These are phyloP conservation scores for Coleophoma cylindrospora DNA, from an alignment of 2,329 filamentous ascomycete genomes.

Conservation along the genomic window DNA sequence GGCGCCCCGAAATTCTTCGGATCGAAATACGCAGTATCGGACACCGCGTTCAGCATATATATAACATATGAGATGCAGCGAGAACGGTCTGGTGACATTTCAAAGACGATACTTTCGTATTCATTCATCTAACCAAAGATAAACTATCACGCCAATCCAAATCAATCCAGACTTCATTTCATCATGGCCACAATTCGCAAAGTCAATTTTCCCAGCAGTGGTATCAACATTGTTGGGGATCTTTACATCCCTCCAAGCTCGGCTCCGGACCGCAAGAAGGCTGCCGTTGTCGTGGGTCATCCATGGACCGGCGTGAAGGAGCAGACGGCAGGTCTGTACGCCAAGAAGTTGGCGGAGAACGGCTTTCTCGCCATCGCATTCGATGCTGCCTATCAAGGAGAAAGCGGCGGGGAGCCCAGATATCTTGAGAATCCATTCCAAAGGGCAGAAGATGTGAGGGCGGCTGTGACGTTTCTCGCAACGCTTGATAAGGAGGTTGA, in stretches of 20 bases:
- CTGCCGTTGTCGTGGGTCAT: conserved; percentile 26
- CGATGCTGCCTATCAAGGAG: conserved; percentile 34
- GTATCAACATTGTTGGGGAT: background rate
- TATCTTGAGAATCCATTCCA: conserved; percentile 32
- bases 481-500: conserved; percentile 23
- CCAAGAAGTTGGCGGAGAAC: conserved; percentile 20
- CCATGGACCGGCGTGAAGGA: conserved; percentile 31
- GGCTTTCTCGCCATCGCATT: conserved; percentile 31
- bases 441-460: conserved; percentile 28
- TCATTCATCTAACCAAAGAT: too few species aligned
- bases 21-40: too few species aligned
- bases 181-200: background rate
- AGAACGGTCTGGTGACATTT: too few species aligned
- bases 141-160: too few species aligned
- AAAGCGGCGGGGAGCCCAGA: conserved; percentile 29
- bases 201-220: background rate
- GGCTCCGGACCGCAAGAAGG: background rate
- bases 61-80: too few species aligned
- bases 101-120: too few species aligned
- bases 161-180: background rate
- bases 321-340: conserved; percentile 30
- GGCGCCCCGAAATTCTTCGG: too few species aligned
- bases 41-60: too few species aligned
- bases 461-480: conserved; percentile 29
- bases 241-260: background rate